A percentile compares a stretch with the other conserved stretches of the same genome.
These are phyloP conservation scores for Celoporthe dispersa DNA, from an alignment of 2,329 filamentous ascomycete genomes.

Conservation along the genomic window DNA sequence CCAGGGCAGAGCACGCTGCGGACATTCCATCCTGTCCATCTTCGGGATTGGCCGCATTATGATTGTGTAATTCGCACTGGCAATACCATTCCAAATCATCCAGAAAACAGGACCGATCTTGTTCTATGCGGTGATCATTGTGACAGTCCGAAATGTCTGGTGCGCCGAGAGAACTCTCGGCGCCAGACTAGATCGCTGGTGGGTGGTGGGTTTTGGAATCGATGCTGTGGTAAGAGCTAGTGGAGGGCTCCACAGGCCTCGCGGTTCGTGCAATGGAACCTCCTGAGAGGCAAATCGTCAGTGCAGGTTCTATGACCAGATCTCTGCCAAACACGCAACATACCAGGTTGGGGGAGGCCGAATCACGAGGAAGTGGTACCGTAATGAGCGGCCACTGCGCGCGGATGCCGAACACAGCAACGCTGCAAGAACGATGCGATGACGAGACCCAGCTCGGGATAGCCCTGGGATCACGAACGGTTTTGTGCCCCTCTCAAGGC, in stretches of 20 bases:
- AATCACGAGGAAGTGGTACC: background rate
- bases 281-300: background rate
- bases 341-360: background rate
- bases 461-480: background rate
- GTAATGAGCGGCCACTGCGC: background rate
- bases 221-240: background rate
- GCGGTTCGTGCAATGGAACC: background rate
- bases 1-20: slow-evolving; percentile 2
- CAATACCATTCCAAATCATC: slow-evolving; percentile 6
- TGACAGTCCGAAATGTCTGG: slow-evolving; percentile 10
- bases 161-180: slow-evolving; percentile 8
- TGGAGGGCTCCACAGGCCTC: background rate
- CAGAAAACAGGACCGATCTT: slow-evolving; percentile 5
- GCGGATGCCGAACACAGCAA: background rate
- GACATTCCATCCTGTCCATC: slow-evolving; percentile 5
- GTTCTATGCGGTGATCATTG: slow-evolving; percentile 19
- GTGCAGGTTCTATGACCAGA: background rate
- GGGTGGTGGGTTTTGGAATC: background rate
- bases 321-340: background rate
- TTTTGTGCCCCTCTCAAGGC: no score
- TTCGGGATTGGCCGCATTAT: background rate
- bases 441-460: background rate
- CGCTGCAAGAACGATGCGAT: background rate
- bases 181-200: slow-evolving; percentile 15
- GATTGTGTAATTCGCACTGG: background rate